A percentile compares a stretch with the other conserved stretches of the same genome.
Evolutionary conservation across 495 filamentous ascomycete genomes (phyloP).

Genomic region (Xylaria cubensis): DNA sequence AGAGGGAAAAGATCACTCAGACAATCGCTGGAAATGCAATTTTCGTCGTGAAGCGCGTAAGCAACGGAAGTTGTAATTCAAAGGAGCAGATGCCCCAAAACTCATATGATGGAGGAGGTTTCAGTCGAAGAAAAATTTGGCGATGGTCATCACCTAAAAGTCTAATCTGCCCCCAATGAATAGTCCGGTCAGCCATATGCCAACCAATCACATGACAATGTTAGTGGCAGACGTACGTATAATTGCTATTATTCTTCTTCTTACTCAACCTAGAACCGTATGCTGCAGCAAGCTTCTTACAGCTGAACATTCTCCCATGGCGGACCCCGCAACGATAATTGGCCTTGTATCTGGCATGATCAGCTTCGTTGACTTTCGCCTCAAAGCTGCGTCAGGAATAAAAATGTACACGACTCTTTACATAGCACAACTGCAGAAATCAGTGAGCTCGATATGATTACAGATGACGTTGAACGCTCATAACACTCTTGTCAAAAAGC

Average conservation of each 20-base stretch:
- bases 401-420: not conserved
- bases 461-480: not conserved
- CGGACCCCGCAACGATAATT: conserved; percentile 14
- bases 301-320: not conserved
- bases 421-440: conserved; percentile 9
- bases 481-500: conserved; percentile 6
- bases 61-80: not conserved
- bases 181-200: not conserved
- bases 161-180: not conserved
- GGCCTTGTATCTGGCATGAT: conserved; percentile 17
- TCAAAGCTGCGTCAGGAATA: conserved; percentile 3
- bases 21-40: not conserved
- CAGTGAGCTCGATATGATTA: not conserved
- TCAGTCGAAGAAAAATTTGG: not conserved
- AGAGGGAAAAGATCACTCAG: not conserved
- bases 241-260: not conserved
- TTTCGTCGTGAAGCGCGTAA: not conserved
- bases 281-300: not conserved
- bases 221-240: not conserved
- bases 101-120: not conserved
- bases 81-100: not conserved
- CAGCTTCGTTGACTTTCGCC: conserved; percentile 6
- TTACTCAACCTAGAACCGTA: not conserved
- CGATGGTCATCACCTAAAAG: not conserved
- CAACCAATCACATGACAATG: not conserved